Evolutionary conservation across 2,329 filamentous ascomycete genomes (phyloP), one percentile per base, ranked within the genome.

Genomic region (Neopestalotiopsis sp.): DNA sequence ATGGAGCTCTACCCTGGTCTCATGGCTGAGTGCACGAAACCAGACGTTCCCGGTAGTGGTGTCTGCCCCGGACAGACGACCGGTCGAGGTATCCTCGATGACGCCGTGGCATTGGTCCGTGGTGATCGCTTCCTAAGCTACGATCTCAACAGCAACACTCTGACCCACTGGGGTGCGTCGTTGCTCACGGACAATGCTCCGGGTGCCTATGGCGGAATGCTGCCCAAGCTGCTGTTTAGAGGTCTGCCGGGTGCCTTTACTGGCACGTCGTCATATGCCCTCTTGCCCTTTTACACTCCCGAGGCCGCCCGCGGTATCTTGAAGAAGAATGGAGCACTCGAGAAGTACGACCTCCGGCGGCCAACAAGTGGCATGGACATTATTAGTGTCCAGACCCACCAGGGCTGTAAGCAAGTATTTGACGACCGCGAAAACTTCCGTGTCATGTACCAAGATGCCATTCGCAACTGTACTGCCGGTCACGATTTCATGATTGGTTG

Each of bases 181-280:
- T 80, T 85, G 71, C 75, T 86, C 4, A 74, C 71, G n/a, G 70
- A 71, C 58, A 63, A 75, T 6, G 76, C 79, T 14, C 74, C 79
- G 5, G 83, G 84, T 12, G 74, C 81, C 4, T 85, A 86, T 70
- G 83, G 84, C 32, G 83, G 83, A 30, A 81, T 86, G 69, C 74
- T 87, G 1, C 81, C 81, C 0, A 76, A 77, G 53, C 70, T 84
- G 1, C 68, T 87, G 5, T 84, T 85, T 75, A 80, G 79, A 69
- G 84, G 79, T 12, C 78, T 87, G 10, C 85, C 85, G 0, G 80
- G 78, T 12, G 81, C 79, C 7, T 87, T 82, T 71, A 84, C 81
- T 1, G 85, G 85, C 20, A 87, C 92, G 78, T 91, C 88, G 58
- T 85, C 92, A 69, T 90, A 91, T 73, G 90, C 88, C 6, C 89